Conservation (phyloP, 2,329 filamentous ascomycete species). For the Leptographium lundbergii region DNA sequence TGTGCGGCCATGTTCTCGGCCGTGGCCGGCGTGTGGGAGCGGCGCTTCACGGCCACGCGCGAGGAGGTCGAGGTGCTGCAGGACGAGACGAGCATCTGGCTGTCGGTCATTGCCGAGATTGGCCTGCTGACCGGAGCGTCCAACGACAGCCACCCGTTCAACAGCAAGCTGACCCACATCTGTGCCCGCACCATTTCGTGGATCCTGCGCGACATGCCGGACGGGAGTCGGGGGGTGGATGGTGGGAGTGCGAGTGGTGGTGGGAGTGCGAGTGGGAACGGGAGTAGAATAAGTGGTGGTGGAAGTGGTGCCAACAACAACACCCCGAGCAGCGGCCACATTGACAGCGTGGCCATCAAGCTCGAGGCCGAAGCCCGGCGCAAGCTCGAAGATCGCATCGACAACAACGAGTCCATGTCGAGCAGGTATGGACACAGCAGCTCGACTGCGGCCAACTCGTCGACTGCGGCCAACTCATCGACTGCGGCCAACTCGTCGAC, state of each 20-base stretch:
- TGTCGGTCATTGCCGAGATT: slow-evolving; percentile 54
- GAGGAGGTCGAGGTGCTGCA: slow-evolving; percentile 48
- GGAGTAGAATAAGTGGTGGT: too few species aligned
- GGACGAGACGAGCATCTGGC: slow-evolving; percentile 57
- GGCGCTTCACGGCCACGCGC: slow-evolving; percentile 44
- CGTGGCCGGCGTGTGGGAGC: slow-evolving; percentile 56
- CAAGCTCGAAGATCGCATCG: slow-evolving; percentile 7
- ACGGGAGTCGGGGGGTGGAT: not conserved
- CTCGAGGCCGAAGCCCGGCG: slow-evolving; percentile 9
- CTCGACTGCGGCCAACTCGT: not conserved
- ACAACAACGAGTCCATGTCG: not conserved
- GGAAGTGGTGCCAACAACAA: not conserved
- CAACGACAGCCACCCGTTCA: slow-evolving; percentile 24
- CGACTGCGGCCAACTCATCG: not conserved
- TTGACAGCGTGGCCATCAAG: slow-evolving; percentile 23
- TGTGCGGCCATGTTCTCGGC: slow-evolving; percentile 62
- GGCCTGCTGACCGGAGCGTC: slow-evolving; percentile 24
- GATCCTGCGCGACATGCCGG: slow-evolving; percentile 37
- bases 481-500: not conserved
- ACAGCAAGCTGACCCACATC: slow-evolving; percentile 31
- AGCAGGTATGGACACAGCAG: not conserved
- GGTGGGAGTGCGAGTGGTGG: too few species aligned
- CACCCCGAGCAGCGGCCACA: slow-evolving; percentile 31
- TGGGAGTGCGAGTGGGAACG: too few species aligned
- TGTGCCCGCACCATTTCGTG: slow-evolving; percentile 37